phyloP scores from a whole-genome alignment of 495 filamentous ascomycete genomes.

The Trichoderma parareesei region DNA sequence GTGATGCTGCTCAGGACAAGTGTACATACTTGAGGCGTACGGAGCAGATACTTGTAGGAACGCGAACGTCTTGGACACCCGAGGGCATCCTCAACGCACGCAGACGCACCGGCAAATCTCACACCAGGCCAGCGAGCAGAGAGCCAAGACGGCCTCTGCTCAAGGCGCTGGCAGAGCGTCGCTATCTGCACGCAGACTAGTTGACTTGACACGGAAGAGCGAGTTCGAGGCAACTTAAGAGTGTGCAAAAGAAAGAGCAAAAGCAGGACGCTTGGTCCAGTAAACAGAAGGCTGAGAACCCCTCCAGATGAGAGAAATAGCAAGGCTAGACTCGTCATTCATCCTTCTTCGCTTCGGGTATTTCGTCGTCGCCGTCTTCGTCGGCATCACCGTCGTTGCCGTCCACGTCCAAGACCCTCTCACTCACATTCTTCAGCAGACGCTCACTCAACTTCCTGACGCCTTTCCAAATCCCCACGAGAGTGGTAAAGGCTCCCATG shows the following conservation, averaged over 20 bases:
- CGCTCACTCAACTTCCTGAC: slow-evolving; percentile 62
- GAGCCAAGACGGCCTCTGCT: slow-evolving; percentile 12
- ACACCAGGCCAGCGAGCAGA: neutral
- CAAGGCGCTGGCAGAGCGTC: slow-evolving; percentile 26
- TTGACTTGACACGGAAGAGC: slow-evolving; percentile 70
- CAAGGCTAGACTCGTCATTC: neutral
- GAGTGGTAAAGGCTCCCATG: slow-evolving; percentile 72
- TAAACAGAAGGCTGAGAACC: neutral
- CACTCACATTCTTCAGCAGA: slow-evolving; percentile 65
- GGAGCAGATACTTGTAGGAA: slow-evolving; percentile 8
- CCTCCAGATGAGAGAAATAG: no score
- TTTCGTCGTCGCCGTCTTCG: slow-evolving; percentile 35
- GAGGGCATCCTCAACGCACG: neutral
- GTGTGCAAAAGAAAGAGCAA: slow-evolving; percentile 50
- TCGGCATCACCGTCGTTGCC: slow-evolving; percentile 65
- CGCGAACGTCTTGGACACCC: neutral
- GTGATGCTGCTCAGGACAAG: neutral
- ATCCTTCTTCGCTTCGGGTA: slow-evolving; percentile 14
- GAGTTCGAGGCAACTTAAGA: slow-evolving; percentile 83
- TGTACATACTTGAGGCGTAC: neutral
- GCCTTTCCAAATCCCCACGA: slow-evolving; percentile 71
- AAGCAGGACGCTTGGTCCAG: neutral
- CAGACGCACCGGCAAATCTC: slow-evolving; percentile 7
- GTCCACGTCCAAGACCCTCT: slow-evolving; percentile 74
- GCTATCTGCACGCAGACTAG: slow-evolving; percentile 93